A percentile compares a stretch with the other conserved stretches of the same genome.
These are phyloP conservation scores for Talaromyces sp. DNA, from an alignment of 2,329 filamentous ascomycete species.

Conservation along the genomic window DNA sequence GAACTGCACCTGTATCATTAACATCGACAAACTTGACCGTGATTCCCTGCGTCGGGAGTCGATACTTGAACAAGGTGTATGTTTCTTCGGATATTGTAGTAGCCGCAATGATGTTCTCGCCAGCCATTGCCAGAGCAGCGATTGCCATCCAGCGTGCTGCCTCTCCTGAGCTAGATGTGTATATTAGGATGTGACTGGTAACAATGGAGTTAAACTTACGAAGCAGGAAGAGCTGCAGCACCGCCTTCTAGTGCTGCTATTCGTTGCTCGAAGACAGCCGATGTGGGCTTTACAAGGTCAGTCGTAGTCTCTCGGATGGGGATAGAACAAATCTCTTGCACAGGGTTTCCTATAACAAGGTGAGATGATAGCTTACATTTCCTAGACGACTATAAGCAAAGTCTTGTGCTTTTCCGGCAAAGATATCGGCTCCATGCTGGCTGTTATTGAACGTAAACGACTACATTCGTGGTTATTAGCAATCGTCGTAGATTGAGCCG, in stretches of 20 bases:
- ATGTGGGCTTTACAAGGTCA: slow-evolving; percentile 28
- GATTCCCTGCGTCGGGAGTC: slow-evolving; percentile 74
- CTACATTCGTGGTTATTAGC: neutral
- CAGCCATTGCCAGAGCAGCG: slow-evolving; percentile 68
- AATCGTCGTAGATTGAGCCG: neutral
- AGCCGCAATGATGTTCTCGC: slow-evolving; percentile 86
- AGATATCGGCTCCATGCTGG: slow-evolving; percentile 78
- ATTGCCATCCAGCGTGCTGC: slow-evolving; percentile 85
- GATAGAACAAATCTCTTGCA: neutral
- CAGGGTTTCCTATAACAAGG: neutral
- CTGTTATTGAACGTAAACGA: slow-evolving; percentile 68
- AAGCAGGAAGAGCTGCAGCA: slow-evolving; percentile 67
- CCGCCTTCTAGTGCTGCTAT: slow-evolving; percentile 40
- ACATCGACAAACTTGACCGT: slow-evolving; percentile 76
- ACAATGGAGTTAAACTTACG: slow-evolving; percentile 41
- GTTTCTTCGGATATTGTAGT: slow-evolving; percentile 86
- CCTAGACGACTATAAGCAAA: slow-evolving; percentile 48
- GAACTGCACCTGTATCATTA: slow-evolving; percentile 71
- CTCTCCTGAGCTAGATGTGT: slow-evolving; percentile 58
- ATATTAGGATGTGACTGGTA: neutral
- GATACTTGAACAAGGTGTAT: slow-evolving; percentile 90
- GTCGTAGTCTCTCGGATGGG: neutral
- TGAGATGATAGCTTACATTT: slow-evolving; percentile 23
- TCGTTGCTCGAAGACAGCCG: slow-evolving; percentile 48
- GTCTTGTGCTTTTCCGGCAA: slow-evolving; percentile 67